Base-by-base conservation (phyloP, 805 yeast genomes). In the Schwanniomyces occidentalis region DNA sequence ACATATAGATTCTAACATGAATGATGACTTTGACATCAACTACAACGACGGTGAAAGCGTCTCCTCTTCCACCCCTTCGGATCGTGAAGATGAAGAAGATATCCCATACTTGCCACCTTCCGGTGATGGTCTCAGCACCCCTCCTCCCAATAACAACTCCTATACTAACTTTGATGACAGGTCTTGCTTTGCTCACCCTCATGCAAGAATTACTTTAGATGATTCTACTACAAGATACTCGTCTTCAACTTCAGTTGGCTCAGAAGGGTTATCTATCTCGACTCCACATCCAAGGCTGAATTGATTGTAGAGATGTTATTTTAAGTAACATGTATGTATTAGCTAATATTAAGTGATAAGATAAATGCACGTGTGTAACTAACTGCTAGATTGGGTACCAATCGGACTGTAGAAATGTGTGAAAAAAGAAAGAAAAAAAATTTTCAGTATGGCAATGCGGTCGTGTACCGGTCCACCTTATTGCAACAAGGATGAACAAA, bases 171-270 rank as follows among this genome's bases (percentile, higher is more conserved):
- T 53, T 23, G 73, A 67, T 24, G 68, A 62, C 28, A 45, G 70
- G 21, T 57, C 65, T 21, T 64, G 69, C 44, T 67, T 46, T 40
- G 72, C 74, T 3, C 74, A 68, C 44, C 74, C 74, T 2, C 58
- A 65, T 37, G 72, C 73, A 17, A 59, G 52, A 26, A 56, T 68
- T 4, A 47, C 52, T 13, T 42, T 58, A 24, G 37, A 44, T 21
- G 48, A 39, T 4, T 17, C 37, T 15, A 13, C 27, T 19, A 19
- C 28, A 8, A 16, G 7, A 2, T 16, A 18, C 14, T 30, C 40
- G 15, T 40, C 41, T 9, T 27, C 41, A 2, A 19, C 34, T 16
- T 27, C 32, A 4, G 28, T n/a, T n/a, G n/a, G n/a, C n/a, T n/a
- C n/a, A n/a, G n/a, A n/a, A n/a, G n/a, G n/a, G n/a, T n/a, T n/a